A percentile compares a stretch with the other conserved stretches of the same genome.
phyloP scores from a whole-genome alignment of 108 stramenopile genomes.

The Nitzschia inconspicua region DNA sequence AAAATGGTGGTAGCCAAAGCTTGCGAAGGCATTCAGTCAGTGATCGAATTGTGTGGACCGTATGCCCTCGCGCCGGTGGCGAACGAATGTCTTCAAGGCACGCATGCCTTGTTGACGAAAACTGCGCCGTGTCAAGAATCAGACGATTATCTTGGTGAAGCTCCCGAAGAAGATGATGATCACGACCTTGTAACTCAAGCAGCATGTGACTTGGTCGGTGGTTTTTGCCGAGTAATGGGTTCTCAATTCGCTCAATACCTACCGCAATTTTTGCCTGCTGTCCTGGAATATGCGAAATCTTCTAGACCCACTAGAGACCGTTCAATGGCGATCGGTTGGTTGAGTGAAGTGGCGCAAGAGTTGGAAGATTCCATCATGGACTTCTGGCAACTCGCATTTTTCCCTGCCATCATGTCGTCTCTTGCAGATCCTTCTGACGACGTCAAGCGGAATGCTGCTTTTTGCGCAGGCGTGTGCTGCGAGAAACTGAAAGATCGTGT shows the following conservation, averaged over 20 bases:
- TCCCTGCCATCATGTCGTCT: slow-evolving; percentile 74
- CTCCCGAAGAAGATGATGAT: slow-evolving; percentile 91
- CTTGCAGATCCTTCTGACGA: slow-evolving; percentile 83
- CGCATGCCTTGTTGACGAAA: slow-evolving; percentile 69
- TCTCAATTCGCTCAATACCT: slow-evolving; percentile 75
- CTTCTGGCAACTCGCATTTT: slow-evolving; percentile 80
- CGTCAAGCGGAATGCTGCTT: slow-evolving; percentile 91
- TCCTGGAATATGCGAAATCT: slow-evolving; percentile 87
- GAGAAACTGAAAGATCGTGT: slow-evolving; percentile 73
- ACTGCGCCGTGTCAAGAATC: slow-evolving; percentile 71
- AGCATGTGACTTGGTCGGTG: slow-evolving; percentile 87
- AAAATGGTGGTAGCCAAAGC: slow-evolving; percentile 84
- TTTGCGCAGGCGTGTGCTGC: slow-evolving; percentile 88
- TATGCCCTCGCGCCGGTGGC: slow-evolving; percentile 69
- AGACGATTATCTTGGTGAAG: slow-evolving; percentile 66
- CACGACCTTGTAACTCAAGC: slow-evolving; percentile 90
- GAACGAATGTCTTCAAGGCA: slow-evolving; percentile 57
- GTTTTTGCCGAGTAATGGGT: slow-evolving; percentile 83
- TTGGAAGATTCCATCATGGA: slow-evolving; percentile 65
- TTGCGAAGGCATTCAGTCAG: slow-evolving; percentile 84
- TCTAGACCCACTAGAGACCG: slow-evolving; percentile 88
- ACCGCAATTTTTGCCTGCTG: slow-evolving; percentile 81
- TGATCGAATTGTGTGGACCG: slow-evolving; percentile 85
- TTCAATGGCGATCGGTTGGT: slow-evolving; percentile 93
- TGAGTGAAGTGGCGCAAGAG: slow-evolving; percentile 92